Evolutionary conservation across 1,284 basidiomycete genomes (phyloP).

Genomic region (Ceratobasidium sp.): DNA sequence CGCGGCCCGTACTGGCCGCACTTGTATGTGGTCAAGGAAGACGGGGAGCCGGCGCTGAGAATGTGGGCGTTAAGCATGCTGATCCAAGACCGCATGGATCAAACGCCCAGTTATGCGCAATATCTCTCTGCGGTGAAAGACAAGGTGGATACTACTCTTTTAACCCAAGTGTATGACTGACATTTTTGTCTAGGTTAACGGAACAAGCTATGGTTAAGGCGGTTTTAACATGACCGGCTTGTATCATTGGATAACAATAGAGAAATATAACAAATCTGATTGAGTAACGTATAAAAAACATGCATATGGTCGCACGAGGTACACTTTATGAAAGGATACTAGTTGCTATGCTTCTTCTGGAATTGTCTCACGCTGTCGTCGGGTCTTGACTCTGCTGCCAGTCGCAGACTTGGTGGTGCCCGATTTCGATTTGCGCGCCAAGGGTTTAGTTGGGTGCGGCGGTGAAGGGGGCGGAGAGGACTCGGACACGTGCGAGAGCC

Average conservation of each 20-base stretch:
- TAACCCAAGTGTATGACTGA: neutral
- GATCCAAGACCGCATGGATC: conserved; percentile 95
- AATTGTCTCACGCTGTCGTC: conserved; percentile 11
- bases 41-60: conserved; percentile 91
- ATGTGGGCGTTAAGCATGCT: conserved; percentile 94
- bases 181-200: conserved; percentile 38
- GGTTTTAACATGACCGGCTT: neutral
- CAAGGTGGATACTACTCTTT: conserved; percentile 65
- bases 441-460: conserved; percentile 3
- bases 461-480: conserved; percentile 27
- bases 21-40: conserved; percentile 98
- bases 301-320: neutral
- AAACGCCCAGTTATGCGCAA: conserved; percentile 94
- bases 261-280: neutral
- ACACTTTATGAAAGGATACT: neutral
- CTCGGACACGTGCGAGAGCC: conserved; percentile 16
- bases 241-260: neutral
- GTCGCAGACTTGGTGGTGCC: neutral
- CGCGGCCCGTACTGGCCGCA: conserved; percentile 92
- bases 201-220: conserved; percentile 39
- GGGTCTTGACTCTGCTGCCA: conserved; percentile 3
- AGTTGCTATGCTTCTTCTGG: conserved; percentile 21
- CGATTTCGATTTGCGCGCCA: conserved; percentile 9
- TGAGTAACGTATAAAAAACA: conserved; percentile 25
- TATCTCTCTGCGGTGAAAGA: conserved; percentile 81